Conservation (phyloP, 2,329 filamentous ascomycete genomes). For the Tolypocladium pustulatum region DNA sequence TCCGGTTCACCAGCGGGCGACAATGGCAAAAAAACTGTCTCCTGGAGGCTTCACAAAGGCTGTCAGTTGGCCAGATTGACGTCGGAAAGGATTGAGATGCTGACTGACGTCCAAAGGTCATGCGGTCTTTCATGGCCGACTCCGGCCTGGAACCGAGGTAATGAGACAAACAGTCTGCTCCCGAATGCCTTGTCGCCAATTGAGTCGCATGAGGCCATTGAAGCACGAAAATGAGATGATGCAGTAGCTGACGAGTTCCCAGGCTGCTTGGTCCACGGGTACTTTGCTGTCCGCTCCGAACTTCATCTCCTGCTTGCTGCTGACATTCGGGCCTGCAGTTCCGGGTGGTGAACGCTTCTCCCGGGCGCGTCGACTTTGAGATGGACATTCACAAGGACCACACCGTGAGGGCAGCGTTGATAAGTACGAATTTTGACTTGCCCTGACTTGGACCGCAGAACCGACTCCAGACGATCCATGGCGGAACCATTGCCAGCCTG, state of each 20-base stretch:
- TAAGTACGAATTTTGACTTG: neutral
- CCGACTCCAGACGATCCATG: constrained; percentile 64
- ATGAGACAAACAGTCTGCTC: neutral
- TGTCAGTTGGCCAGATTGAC: constrained; percentile 7
- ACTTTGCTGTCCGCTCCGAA: neutral
- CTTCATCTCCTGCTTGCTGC: neutral
- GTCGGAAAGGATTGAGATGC: too few relatives aligned
- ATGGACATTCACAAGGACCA: constrained; percentile 65
- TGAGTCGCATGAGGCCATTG: neutral
- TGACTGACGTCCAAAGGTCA: too few relatives aligned
- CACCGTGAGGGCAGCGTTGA: constrained; percentile 39
- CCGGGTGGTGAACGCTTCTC: constrained; percentile 51
- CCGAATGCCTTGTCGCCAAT: neutral
- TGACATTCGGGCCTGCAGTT: constrained; percentile 35
- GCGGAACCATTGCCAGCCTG: constrained; percentile 69
- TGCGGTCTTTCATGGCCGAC: constrained; percentile 74
- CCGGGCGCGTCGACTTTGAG: constrained; percentile 65
- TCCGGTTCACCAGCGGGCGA: neutral
- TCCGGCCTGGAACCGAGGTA: constrained; percentile 86
- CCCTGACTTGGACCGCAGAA: constrained; percentile 38
- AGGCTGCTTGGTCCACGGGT: constrained; percentile 20
- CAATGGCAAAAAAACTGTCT: constrained; percentile 23
- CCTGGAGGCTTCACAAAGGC: constrained; percentile 24
- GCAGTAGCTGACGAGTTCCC: neutral
- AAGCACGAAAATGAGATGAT: neutral